These are phyloP conservation scores for Meyerozyma sp. DNA, from an alignment of 1,139 yeast species.

Conservation along the genomic window DNA sequence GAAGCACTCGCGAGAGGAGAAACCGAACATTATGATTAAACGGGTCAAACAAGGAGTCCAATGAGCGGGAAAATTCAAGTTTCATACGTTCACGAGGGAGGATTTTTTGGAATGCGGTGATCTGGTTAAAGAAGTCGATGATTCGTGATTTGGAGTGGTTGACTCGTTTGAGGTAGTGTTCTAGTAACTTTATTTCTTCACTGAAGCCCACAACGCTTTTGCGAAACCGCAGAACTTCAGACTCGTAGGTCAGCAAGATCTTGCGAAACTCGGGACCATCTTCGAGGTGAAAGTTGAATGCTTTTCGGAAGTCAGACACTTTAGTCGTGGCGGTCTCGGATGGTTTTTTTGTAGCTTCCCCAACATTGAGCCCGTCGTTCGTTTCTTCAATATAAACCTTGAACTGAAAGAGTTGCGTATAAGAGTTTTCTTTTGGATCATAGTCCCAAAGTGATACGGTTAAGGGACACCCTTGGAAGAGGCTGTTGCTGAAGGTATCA, in stretches of 20 bases:
- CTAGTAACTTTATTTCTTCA: slow-evolving; percentile 31
- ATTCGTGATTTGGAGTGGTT: slow-evolving; percentile 16
- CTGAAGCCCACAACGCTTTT: slow-evolving; percentile 29
- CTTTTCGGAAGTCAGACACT: slow-evolving; percentile 13
- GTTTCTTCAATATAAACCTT: slow-evolving; percentile 24
- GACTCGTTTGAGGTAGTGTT: slow-evolving; percentile 17
- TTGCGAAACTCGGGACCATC: slow-evolving; percentile 77
- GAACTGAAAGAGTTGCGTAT: slow-evolving; percentile 21
- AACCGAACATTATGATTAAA: slow-evolving; percentile 28
- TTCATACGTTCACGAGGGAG: slow-evolving; percentile 10
- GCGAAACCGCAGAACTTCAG: slow-evolving; percentile 43
- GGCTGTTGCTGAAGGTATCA: slow-evolving; percentile 19
- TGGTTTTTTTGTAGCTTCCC: no score
- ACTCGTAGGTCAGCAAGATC: slow-evolving; percentile 50
- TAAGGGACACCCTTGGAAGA: slow-evolving; percentile 16
- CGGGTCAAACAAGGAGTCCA: slow-evolving; percentile 22
- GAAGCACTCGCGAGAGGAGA: slow-evolving; percentile 23
- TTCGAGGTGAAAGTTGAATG: slow-evolving; percentile 39
- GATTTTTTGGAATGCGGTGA: slow-evolving; percentile 14
- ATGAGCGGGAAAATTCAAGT: slow-evolving; percentile 6
- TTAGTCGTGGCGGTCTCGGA: slow-evolving; percentile 1
- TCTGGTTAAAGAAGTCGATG: slow-evolving; percentile 17
- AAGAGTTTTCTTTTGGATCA: slow-evolving; percentile 13
- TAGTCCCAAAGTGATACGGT: slow-evolving; percentile 27
- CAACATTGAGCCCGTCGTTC: neutral